Conservation (phyloP, 2,329 filamentous ascomycete genomes). For the Cordyceps farinosa region DNA sequence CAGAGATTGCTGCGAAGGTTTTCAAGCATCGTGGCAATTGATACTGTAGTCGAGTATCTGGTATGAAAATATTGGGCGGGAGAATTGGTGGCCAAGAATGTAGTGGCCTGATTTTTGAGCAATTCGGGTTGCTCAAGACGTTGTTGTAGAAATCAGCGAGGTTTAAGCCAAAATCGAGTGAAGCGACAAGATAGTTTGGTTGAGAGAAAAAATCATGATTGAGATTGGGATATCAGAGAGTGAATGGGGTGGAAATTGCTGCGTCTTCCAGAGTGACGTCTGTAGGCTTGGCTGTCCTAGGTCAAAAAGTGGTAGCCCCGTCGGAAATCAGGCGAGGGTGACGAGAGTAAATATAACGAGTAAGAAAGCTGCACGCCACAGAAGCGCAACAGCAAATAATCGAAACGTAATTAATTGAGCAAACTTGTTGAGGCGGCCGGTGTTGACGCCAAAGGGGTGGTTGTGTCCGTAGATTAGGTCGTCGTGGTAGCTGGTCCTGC, state of each 20-base stretch:
- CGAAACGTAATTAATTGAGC: neutral
- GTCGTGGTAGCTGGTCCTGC: neutral
- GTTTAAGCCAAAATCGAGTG: constrained; percentile 26
- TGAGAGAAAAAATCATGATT: constrained; percentile 17
- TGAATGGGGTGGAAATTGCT: neutral
- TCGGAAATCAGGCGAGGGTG: neutral
- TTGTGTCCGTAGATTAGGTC: neutral
- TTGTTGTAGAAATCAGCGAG: neutral
- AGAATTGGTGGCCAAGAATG: neutral
- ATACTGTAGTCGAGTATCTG: neutral
- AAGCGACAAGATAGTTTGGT: constrained; percentile 21
- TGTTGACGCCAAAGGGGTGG: neutral
- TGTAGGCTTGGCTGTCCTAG: neutral
- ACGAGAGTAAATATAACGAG: neutral
- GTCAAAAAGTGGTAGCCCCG: neutral
- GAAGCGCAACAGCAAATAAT: neutral
- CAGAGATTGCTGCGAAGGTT: constrained; percentile 32
- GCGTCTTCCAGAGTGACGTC: neutral
- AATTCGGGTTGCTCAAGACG: neutral
- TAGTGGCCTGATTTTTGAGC: neutral
- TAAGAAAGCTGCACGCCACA: neutral
- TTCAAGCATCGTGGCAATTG: constrained; percentile 30
- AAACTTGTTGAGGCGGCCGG: neutral
- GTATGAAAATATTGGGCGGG: neutral
- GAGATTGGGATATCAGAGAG: neutral